These are phyloP conservation scores for Fragaria ananassa DNA, from an alignment of 306 rosid genomes.

Conservation along the genomic window DNA sequence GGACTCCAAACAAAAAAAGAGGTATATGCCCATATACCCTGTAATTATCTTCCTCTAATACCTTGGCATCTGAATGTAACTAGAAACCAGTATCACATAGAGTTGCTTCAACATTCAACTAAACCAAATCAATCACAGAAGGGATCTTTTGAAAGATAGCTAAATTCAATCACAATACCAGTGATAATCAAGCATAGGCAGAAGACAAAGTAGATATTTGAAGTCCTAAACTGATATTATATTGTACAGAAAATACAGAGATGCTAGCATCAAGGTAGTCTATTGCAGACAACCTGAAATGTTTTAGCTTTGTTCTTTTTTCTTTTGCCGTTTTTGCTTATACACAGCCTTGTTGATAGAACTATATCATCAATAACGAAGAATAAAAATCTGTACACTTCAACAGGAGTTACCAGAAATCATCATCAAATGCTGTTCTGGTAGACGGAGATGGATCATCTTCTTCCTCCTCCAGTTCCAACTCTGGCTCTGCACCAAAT, in stretches of 20 bases:
- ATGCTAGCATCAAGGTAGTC: constrained; percentile 42
- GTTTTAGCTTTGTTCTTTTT: not conserved
- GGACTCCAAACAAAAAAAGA: not conserved
- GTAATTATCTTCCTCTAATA: not conserved
- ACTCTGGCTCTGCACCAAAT: constrained; percentile 67
- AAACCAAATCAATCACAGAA: not conserved
- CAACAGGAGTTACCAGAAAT: constrained; percentile 57
- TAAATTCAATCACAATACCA: not conserved
- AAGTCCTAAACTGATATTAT: constrained; percentile 21
- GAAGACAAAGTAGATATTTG: constrained; percentile 15
- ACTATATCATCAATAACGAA: constrained; percentile 57
- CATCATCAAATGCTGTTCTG: constrained; percentile 47
- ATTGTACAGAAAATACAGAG: constrained; percentile 40
- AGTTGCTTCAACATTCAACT: not conserved
- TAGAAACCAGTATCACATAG: not conserved
- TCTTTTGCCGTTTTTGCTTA: constrained; percentile 31
- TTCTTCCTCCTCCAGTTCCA: constrained; percentile 68
- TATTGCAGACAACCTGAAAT: constrained; percentile 52
- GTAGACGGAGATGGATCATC: constrained; percentile 44
- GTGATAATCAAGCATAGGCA: not conserved
- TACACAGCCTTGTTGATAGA: constrained; percentile 63
- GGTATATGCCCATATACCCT: not conserved
- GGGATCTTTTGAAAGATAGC: not conserved
- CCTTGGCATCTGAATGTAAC: not conserved
- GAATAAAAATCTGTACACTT: constrained; percentile 63